Evolutionary conservation across 75 land plant species (phyloP).

Genomic region (Selaginella moellendorffii): DNA sequence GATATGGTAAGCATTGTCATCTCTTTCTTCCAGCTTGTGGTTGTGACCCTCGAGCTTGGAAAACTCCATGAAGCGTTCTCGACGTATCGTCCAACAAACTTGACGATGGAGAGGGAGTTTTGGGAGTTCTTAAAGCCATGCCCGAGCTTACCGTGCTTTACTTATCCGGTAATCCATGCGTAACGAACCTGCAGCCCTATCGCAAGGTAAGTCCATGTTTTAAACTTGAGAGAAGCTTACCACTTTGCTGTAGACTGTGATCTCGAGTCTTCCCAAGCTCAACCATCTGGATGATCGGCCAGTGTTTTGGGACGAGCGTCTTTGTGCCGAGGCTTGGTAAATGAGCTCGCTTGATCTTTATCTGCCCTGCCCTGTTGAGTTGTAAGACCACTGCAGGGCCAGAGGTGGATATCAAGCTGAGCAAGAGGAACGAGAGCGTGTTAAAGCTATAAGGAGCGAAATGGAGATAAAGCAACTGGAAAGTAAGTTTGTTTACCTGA

Average conservation of each 20-base stretch:
- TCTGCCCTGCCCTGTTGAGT: no score
- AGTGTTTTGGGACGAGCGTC: conserved; percentile 22
- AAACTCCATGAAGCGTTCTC: conserved; percentile 9
- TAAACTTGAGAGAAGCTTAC: no score
- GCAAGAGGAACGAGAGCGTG: conserved; percentile 8
- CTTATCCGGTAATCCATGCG: conserved; percentile 21
- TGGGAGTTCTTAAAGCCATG: conserved; percentile 12
- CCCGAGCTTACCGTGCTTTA: conserved; percentile 17
- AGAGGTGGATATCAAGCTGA: conserved; percentile 18
- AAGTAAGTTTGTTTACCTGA: conserved; percentile 9
- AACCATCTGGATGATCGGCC: conserved; percentile 19
- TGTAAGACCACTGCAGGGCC: conserved; percentile 3
- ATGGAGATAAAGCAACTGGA: conserved; percentile 15
- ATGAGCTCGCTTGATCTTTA: no score
- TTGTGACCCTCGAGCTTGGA: no score
- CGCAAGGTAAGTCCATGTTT: conserved; percentile 18
- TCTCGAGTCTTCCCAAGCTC: conserved; percentile 6
- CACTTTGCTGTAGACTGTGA: neutral
- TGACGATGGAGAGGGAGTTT: conserved; percentile 20
- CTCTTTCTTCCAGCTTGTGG: no score
- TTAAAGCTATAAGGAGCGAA: neutral
- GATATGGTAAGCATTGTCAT: no score
- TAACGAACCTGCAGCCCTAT: conserved; percentile 11
- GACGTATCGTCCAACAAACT: conserved; percentile 18
- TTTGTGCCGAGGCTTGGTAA: conserved; percentile 21